Evolutionary conservation across 352 stramenopile species (phyloP), one percentile per base, ranked within the genome.

Genomic region (Globisporangium radiosum): DNA sequence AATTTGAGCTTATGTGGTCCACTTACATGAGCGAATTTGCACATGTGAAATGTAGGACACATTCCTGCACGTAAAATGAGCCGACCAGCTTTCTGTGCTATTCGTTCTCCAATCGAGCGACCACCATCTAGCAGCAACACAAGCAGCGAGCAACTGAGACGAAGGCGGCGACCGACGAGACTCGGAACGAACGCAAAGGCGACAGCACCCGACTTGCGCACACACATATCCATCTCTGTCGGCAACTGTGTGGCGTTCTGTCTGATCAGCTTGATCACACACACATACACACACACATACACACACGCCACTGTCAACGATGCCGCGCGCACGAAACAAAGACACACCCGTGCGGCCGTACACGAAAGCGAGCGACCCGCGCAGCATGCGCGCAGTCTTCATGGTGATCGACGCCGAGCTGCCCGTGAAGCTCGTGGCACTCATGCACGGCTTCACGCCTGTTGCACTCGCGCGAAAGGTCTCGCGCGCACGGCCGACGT

Each of bases 331-430:
- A 9, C 45, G 45, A 7, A 50, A 15, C 2, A 50, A 19, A 25
- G 45, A 50, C 45, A 50, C 45, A 15, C 45, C 45, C 14, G 45
- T 50, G 45, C 45, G 45, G 14, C 45, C 45, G 45, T 50, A 50
- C 45, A 50, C 45, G 8, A 50, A 50, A 33, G 45, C n/a, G 45
- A 50, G 45, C 45, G 45, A 50, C 45, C 45, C 45, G 45, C 45
- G 45, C 45, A 50, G 45, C 8, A 7, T 33, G 45, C 45, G 45
- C 45, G 45, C 45, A 9, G 11, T 50, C 15, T 50, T 50, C 14
- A 50, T 50, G 45, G 45, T 50, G 13, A 50, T 50, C 45, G 45
- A 50, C 45, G 45, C 45, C 14, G n/a, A 50, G 14, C n/a, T 50
- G 45, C 45, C 45, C 13, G 14, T 50, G 5, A 50, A 50, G n/a